Percentiles rank a stretch among this genome's conserved stretches.
Conservation (phyloP, 1,139 yeast species). For the Pichiaceae sp. region DNA sequence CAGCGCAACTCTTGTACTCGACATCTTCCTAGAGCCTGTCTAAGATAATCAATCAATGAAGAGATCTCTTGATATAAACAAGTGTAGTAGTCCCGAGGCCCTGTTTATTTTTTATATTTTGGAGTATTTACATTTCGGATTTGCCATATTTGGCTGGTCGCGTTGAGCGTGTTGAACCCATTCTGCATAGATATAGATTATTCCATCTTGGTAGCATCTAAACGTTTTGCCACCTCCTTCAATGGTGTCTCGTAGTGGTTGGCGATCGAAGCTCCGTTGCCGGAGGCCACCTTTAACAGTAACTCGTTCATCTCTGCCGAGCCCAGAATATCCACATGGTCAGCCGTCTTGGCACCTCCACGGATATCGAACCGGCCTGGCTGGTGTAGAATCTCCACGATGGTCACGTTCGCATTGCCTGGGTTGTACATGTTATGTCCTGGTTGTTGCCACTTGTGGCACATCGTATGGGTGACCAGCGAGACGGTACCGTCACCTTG, state of each 20-base stretch:
- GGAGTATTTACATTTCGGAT: no score
- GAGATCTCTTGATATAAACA: no score
- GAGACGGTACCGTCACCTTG: conserved; percentile 98
- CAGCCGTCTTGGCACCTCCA: conserved; percentile 97
- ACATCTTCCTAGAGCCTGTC: not conserved
- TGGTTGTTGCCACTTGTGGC: conserved; percentile 79
- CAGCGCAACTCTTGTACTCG: conserved; percentile 2
- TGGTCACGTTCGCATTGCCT: conserved; percentile 57
- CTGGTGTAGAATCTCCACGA: conserved; percentile 87
- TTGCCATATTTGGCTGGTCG: no score
- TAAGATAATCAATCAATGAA: no score
- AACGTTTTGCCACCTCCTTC: conserved; percentile 42
- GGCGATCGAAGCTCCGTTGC: conserved; percentile 58
- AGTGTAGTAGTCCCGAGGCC: no score
- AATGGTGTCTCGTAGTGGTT: conserved; percentile 55
- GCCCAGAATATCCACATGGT: conserved; percentile 93
- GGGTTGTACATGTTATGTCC: conserved; percentile 68
- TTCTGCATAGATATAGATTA: not conserved
- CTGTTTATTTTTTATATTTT: no score
- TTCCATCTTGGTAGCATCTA: conserved; percentile 27
- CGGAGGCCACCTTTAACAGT: conserved; percentile 73
- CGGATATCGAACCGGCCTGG: conserved; percentile 91
- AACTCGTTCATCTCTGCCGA: conserved; percentile 87
- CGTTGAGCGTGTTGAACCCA: no score
- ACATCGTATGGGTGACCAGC: conserved; percentile 65